phyloP scores from a whole-genome alignment of 2,329 filamentous ascomycete species.

The Dactylonectria estremocensis region DNA sequence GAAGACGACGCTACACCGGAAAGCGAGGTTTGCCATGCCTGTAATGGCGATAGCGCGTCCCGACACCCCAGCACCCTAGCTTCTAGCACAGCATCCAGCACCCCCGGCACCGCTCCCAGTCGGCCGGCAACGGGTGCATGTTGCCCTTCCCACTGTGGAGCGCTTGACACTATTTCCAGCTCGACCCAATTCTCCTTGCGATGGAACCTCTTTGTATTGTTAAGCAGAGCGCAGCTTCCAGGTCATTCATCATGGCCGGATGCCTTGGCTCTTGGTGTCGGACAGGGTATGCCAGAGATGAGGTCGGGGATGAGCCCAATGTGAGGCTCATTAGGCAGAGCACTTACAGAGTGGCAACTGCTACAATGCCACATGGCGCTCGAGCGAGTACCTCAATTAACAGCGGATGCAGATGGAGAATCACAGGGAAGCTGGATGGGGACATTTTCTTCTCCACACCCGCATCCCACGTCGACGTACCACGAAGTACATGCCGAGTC shows the following conservation, averaged over 20 bases:
- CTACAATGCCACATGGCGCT: constrained; percentile 45
- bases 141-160: constrained; percentile 44
- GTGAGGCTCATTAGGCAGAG: constrained; percentile 23
- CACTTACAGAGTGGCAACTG: constrained; percentile 24
- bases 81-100: constrained; percentile 33
- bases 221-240: constrained; percentile 39
- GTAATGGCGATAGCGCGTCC: constrained; percentile 46
- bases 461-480: constrained; percentile 23
- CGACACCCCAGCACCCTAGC: constrained; percentile 37
- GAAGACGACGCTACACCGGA: constrained; percentile 42
- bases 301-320: constrained; percentile 11
- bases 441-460: constrained; percentile 27
- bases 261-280: constrained; percentile 17
- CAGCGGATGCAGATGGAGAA: constrained; percentile 17
- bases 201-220: constrained; percentile 41
- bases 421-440: constrained; percentile 16
- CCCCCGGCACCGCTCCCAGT: constrained; percentile 43
- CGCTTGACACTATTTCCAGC: constrained; percentile 43
- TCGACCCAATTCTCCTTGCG: constrained; percentile 23
- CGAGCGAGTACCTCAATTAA: constrained; percentile 23
- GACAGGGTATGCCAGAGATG: constrained; percentile 16
- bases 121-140: constrained; percentile 47
- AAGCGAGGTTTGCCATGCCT: constrained; percentile 45
- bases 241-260: constrained; percentile 24
- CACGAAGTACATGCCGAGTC: not conserved